These are phyloP conservation scores for Hypoxylon sp. DNA, from an alignment of 2,329 filamentous ascomycete genomes.

Conservation along the genomic window DNA sequence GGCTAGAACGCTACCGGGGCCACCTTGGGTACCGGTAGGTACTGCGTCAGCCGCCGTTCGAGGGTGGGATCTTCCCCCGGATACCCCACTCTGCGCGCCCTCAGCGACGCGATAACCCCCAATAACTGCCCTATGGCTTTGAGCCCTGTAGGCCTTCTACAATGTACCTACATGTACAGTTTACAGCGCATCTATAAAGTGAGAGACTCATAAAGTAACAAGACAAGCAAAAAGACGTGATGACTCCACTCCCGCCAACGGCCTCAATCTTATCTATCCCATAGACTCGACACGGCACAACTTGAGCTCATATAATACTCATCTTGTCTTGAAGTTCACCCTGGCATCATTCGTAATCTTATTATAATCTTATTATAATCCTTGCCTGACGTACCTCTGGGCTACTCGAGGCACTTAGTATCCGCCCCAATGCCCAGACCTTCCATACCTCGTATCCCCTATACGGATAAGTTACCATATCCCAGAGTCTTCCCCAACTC, in stretches of 20 bases:
- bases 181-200: no score
- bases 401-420: no score
- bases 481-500: constrained; percentile 77
- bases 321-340: neutral
- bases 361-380: constrained; percentile 18
- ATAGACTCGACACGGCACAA: neutral
- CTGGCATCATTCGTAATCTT: constrained; percentile 3
- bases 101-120: neutral
- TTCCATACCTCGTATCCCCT: constrained; percentile 89
- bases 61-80: constrained; percentile 8
- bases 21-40: neutral
- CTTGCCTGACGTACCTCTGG: constrained; percentile 1
- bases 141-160: no score
- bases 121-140: no score
- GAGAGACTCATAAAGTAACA: no score
- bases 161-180: neutral
- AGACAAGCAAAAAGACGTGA: no score
- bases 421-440: constrained; percentile 67
- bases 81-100: neutral
- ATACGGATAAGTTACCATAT: constrained; percentile 80
- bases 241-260: constrained; percentile 24
- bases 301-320: neutral
- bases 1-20: neutral
- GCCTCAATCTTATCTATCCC: neutral
- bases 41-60: constrained; percentile 28